Conservation (phyloP, 139 green algal species). For the Haematococcus sp. region DNA sequence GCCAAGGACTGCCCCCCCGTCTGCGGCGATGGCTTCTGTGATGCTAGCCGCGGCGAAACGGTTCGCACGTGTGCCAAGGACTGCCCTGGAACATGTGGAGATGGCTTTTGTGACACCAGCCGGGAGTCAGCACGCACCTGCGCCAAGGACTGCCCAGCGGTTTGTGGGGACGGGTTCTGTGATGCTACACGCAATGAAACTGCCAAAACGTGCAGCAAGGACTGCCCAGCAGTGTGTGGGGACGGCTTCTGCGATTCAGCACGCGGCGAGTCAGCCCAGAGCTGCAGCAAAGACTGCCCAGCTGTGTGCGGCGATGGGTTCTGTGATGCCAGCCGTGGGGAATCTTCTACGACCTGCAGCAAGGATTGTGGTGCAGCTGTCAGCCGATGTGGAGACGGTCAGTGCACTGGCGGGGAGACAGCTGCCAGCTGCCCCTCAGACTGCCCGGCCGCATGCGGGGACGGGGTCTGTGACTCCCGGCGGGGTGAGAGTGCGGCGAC, state of each 20-base stretch:
- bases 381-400: not conserved
- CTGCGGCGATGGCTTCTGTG: constrained; percentile 4
- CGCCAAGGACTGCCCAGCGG: not conserved
- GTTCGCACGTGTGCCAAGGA: not conserved
- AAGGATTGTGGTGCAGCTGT: not conserved
- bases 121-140: not conserved
- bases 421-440: too few species aligned
- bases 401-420: too few species aligned
- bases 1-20: not conserved
- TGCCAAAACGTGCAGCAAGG: not conserved
- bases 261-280: not conserved
- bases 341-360: not conserved
- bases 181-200: not conserved
- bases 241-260: not conserved
- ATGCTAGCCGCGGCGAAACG: not conserved
- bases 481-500: too few species aligned
- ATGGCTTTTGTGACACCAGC: not conserved
- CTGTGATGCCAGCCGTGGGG: not conserved
- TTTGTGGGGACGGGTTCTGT: constrained; percentile 12
- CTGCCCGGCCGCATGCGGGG: too few species aligned
- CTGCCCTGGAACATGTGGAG: not conserved
- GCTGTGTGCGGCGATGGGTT: not conserved
- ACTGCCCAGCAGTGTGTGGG: constrained; percentile 11
- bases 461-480: too few species aligned
- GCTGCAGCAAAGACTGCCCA: not conserved